Base-by-base conservation (phyloP, 176 grass and related monocot species). In the Rhipidocladum racemiflorum region DNA sequence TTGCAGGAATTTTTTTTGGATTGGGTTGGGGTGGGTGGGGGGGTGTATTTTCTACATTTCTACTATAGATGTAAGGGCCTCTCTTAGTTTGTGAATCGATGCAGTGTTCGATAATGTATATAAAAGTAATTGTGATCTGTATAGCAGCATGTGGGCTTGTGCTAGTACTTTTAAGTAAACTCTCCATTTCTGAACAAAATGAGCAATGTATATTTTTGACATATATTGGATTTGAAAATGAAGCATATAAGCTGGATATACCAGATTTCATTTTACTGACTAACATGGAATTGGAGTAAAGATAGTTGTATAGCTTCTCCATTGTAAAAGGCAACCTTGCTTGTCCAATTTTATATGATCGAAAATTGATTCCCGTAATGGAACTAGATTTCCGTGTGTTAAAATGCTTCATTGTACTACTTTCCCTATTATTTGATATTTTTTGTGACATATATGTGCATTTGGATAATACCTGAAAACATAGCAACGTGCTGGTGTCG, bases 381-480 rank as follows among this genome's bases (percentile, higher is more conserved):
- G 24, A 32, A 71, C 0, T 68, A 9, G 45, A 57, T 45, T 60
- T 81, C 53, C 24, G 4, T 24, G 9, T 77, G 38, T 60, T 81
- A 81, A 46, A 51, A 23, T 81, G 18, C 66, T 28, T 44, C 29
- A 6, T 45, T 50, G 32, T 70, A 59, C 24, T 28, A 69, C 2
- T 81, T 29, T 27, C 24, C 4, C 48, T 55, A 43, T 43, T 81
- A n/a, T 81, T 27, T 40, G 10, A 50, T 49, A 23, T 36, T 79
- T 23, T 46, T 0, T 59, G 3, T 78, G 38, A 13, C 5, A 69
- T 50, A 56, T 18, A 69, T 56, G 23, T 80, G 53, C 16, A 70
- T 38, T 69, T 70, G 49, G 50, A 59, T 13, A 57, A 8, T 78
- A 30, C 14, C 48, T 70, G 5, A 81, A 81, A 81, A 43, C 44